These are phyloP conservation scores for Leptomonas pyrrhocoris DNA, from an alignment of 208 protist genomes.

Conservation along the genomic window DNA sequence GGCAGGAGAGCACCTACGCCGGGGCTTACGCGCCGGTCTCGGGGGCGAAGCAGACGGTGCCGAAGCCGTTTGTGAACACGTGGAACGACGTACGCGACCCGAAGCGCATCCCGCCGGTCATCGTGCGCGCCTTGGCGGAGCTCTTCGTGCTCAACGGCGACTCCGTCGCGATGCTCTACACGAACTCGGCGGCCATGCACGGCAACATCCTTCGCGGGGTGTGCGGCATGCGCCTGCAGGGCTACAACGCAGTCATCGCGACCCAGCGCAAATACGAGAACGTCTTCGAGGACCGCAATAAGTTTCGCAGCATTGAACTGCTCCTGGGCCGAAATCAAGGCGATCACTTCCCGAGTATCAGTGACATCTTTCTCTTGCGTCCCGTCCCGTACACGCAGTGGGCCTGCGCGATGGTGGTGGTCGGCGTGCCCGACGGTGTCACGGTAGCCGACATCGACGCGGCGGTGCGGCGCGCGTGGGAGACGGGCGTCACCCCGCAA, in stretches of 20 bases:
- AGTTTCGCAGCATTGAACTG: conserved; percentile 76
- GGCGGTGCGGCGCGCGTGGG: conserved; percentile 51
- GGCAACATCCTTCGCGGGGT: conserved; percentile 85
- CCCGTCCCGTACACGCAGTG: conserved; percentile 68
- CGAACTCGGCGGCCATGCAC: conserved; percentile 94
- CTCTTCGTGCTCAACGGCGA: conserved; percentile 90
- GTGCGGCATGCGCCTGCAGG: conserved; percentile 61
- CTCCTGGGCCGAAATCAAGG: conserved; percentile 75
- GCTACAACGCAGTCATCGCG: conserved; percentile 85
- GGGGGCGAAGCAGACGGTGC: conserved; percentile 44
- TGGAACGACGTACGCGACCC: conserved; percentile 77
- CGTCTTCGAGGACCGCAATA: conserved; percentile 85
- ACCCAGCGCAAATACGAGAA: conserved; percentile 85
- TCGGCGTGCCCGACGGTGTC: conserved; percentile 42
- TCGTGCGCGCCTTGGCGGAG: conserved; percentile 66
- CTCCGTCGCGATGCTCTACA: conserved; percentile 90
- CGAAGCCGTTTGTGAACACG: conserved; percentile 63
- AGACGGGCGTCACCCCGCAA: conserved; percentile 41
- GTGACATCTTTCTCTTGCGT: conserved; percentile 58
- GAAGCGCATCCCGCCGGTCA: conserved; percentile 43
- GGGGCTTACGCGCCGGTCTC: conserved; percentile 44
- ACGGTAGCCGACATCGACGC: conserved; percentile 41
- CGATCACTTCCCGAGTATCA: conserved; percentile 79
- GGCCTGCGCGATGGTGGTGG: conserved; percentile 59
- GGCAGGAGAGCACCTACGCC: conserved; percentile 33